A percentile compares a stretch with the other conserved stretches of the same genome.
These are phyloP conservation scores for Acanthamoeba royreba DNA, from an alignment of 208 protist genomes.

Conservation along the genomic window DNA sequence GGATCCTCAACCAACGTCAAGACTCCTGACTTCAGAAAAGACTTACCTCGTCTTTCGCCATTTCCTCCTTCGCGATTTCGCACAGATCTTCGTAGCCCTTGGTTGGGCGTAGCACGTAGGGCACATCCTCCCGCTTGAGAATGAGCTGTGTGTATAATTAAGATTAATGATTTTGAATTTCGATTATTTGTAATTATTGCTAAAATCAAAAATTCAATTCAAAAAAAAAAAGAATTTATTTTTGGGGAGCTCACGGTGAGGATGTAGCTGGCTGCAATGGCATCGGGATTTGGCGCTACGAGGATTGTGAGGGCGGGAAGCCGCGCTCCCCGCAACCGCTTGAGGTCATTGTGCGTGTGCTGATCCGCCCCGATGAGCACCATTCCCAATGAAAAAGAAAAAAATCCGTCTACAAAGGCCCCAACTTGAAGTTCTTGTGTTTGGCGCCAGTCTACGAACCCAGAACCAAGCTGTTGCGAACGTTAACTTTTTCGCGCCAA, in stretches of 20 bases:
- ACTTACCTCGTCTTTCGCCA: background rate
- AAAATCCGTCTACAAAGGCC: too few relatives aligned
- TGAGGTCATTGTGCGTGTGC: background rate
- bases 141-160: background rate
- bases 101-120: background rate
- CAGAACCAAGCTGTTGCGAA: too few relatives aligned
- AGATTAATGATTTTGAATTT: too few relatives aligned
- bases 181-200: too few relatives aligned
- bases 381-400: too few relatives aligned
- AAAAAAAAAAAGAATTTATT: too few relatives aligned
- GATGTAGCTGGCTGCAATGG: background rate
- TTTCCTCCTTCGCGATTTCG: background rate
- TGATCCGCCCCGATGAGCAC: background rate
- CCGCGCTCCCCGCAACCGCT: background rate
- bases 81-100: constrained; percentile 9
- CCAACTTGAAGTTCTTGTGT: too few relatives aligned
- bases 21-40: background rate
- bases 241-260: background rate
- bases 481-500: too few relatives aligned
- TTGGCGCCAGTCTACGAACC: too few relatives aligned
- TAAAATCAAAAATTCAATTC: background rate
- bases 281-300: background rate
- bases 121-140: background rate
- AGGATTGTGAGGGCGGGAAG: background rate
- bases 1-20: too few relatives aligned